A percentile compares a stretch with the other conserved stretches of the same genome.
These are phyloP conservation scores for Tillandsia leiboldiana DNA, from an alignment of 176 grass and related monocot genomes.

Conservation along the genomic window DNA sequence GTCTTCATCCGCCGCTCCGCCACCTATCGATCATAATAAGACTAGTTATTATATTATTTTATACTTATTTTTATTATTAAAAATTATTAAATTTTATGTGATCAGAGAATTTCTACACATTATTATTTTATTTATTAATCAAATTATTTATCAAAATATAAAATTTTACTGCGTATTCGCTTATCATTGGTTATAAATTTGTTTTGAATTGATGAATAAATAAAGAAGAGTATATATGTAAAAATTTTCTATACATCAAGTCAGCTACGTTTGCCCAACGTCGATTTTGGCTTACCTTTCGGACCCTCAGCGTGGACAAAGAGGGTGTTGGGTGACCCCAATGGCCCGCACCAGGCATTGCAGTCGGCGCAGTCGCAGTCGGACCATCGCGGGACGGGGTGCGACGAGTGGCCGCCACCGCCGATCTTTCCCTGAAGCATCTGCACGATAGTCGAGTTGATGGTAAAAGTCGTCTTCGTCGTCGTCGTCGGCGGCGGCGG, in stretches of 20 bases:
- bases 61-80: too few species aligned
- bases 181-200: neutral
- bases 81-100: too few species aligned
- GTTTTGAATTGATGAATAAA: neutral
- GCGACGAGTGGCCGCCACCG: constrained; percentile 9
- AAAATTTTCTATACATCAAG: neutral
- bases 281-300: constrained; percentile 19
- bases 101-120: too few species aligned
- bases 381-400: constrained; percentile 61
- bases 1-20: constrained; percentile 28
- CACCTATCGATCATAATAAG: neutral
- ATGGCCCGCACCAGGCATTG: constrained; percentile 50
- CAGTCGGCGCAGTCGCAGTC: constrained; percentile 96
- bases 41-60: neutral
- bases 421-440: constrained; percentile 71
- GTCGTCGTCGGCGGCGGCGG: neutral
- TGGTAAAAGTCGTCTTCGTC: constrained; percentile 35
- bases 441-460: constrained; percentile 60
- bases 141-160: too few species aligned
- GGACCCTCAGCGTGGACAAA: constrained; percentile 83
- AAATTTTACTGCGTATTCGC: too few species aligned
- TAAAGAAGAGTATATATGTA: neutral
- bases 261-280: too few species aligned
- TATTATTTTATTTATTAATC: too few species aligned
- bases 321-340: constrained; percentile 39